These are phyloP conservation scores for Hyphopichia buzzinii DNA, from an alignment of 1,139 yeast genomes.

Conservation along the genomic window DNA sequence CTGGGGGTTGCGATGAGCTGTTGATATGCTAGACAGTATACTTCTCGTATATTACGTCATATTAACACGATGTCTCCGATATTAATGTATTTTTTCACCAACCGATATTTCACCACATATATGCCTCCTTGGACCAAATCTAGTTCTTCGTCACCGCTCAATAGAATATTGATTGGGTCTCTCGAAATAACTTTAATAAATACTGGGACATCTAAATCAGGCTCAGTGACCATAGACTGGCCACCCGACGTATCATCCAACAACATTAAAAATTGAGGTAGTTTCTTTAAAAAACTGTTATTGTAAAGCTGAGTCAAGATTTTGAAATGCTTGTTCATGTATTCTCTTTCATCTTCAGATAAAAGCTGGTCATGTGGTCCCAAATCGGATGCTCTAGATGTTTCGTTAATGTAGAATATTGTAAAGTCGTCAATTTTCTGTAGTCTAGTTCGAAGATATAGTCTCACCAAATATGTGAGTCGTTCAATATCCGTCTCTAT, in stretches of 20 bases:
- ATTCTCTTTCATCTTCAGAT: conserved; percentile 60
- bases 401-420: conserved; percentile 46
- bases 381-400: conserved; percentile 21
- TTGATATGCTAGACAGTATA: not conserved
- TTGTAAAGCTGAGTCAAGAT: conserved; percentile 66
- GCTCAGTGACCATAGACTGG: conserved; percentile 73
- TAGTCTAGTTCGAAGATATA: conserved; percentile 77
- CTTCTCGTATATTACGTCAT: conserved; percentile 15
- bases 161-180: conserved; percentile 23
- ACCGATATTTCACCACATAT: conserved; percentile 70
- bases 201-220: conserved; percentile 74
- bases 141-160: conserved; percentile 54
- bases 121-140: conserved; percentile 67
- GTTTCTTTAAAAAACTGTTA: conserved; percentile 58
- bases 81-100: conserved; percentile 39
- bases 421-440: conserved; percentile 69
- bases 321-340: conserved; percentile 61
- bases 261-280: conserved; percentile 68
- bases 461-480: conserved; percentile 72
- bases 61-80: conserved; percentile 45
- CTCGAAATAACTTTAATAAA: conserved; percentile 56
- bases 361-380: conserved; percentile 30
- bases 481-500: conserved; percentile 92
- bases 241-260: conserved; percentile 80
- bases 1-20: conserved; percentile 61